Base-by-base conservation (phyloP, 345 rosid genomes). In the Hypericum androsaemum region DNA sequence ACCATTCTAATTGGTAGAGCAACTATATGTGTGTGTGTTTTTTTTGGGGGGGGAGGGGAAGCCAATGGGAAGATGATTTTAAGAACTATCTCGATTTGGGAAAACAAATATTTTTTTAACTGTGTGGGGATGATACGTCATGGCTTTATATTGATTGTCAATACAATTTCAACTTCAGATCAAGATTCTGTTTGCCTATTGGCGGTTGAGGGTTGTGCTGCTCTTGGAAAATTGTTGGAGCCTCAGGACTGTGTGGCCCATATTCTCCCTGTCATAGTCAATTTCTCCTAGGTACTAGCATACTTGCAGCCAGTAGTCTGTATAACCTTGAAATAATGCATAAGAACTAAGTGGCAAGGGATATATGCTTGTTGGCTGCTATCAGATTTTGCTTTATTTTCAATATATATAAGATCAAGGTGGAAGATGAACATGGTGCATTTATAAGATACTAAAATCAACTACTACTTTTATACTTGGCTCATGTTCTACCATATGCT, bases 161-260 rank as follows among this genome's bases (percentile, higher is more conserved):
- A 10, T 5, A 46, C 7, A 5, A 46, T 46, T 12, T 9, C 22
- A 6, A 46, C 14, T 11, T 37, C 86, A 90, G 96, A 90, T 68
- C 98, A 90, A 68, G 98, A 90, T 79, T 90, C 98, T 40, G 98
- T 90, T 52, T 80, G 98, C 40, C 65, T 90, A 61, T 70, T 90
- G 81, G 92, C 96, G 9, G 98, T 90, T 44, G 98, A 90, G 79
- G 87, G 96, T 48, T 84, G 98, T 76, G 96, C 95, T 62, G 87
- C 96, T 12, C 89, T 90, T 57, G 98, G 98, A 47, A 90, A 90
- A 68, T 66, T 90, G 80, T 77, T 90, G 86, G 92, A 87, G 50
- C 80, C 96, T 43, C 96, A 82, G 66, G 98, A 90, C 69, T 90
- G 98, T 61, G 79, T 87, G 8, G 71, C 83, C 39, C 95, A 84